phyloP scores from a whole-genome alignment of 2,329 filamentous ascomycete genomes.

The Cytospora schulzeri region DNA sequence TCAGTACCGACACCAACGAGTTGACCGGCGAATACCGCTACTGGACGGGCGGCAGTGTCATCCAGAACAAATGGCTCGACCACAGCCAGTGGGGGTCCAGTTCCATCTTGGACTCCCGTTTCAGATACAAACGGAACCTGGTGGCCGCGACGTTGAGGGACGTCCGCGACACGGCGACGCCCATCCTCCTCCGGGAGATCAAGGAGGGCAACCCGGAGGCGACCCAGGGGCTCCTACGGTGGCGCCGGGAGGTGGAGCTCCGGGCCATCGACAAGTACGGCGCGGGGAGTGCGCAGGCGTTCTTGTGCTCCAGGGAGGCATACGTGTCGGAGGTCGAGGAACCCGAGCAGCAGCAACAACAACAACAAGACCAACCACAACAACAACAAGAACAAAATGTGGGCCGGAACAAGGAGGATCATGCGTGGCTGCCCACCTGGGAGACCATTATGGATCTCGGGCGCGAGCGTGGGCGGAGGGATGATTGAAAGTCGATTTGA shows the following conservation, averaged over 20 bases:
- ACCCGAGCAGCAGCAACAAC: too few species aligned
- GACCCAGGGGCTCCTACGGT: background rate
- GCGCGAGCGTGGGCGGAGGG: too few species aligned
- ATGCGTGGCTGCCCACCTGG: background rate
- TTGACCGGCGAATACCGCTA: background rate
- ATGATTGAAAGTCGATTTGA: background rate
- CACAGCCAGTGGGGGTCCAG: background rate
- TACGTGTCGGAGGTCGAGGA: too few species aligned
- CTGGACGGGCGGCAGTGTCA: background rate
- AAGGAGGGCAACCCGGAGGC: rapidly evolving
- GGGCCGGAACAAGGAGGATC: background rate
- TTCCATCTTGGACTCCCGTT: rapidly evolving
- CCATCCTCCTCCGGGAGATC: background rate
- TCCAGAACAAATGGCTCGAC: background rate
- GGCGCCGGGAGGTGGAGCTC: rapidly evolving
- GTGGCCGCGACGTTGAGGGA: background rate
- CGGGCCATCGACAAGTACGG: background rate
- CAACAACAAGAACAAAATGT: background rate
- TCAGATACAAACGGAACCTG: background rate
- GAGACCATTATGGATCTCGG: background rate
- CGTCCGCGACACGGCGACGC: background rate
- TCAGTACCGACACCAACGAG: background rate
- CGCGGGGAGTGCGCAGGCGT: background rate
- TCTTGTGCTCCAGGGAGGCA: background rate
- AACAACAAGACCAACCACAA: too few species aligned